These are phyloP conservation scores for Trapa bicornis DNA, from an alignment of 345 rosid genomes.

Conservation along the genomic window DNA sequence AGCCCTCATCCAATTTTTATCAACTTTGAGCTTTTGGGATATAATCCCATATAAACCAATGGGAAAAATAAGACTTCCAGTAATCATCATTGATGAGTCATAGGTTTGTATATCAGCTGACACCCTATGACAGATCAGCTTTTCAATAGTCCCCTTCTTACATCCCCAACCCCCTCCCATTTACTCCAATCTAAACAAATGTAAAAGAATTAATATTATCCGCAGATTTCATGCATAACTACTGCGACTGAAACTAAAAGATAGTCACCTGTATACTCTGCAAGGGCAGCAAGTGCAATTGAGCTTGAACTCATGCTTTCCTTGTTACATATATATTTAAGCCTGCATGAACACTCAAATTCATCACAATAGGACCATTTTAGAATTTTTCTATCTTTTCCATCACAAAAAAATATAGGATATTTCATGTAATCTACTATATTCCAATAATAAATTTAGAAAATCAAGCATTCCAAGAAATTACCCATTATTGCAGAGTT, in stretches of 20 bases:
- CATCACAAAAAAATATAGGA: background rate
- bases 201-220: background rate
- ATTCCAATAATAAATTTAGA: background rate
- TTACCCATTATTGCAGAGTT: background rate
- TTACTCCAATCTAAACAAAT: background rate
- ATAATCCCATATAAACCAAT: too few species aligned
- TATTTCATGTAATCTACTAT: background rate
- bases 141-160: too few species aligned
- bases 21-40: too few species aligned
- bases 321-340: conserved; percentile 68
- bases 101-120: too few species aligned
- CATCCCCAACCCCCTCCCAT: too few species aligned
- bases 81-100: too few species aligned
- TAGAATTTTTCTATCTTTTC: background rate
- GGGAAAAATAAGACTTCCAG: too few species aligned
- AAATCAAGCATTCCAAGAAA: background rate
- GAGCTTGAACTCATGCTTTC: conserved; percentile 87
- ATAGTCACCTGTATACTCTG: conserved; percentile 75
- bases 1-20: too few species aligned
- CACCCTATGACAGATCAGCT: too few species aligned
- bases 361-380: background rate
- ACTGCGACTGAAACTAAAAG: background rate
- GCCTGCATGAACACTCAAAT: conserved; percentile 28
- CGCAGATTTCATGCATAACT: background rate
- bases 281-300: conserved; percentile 64